Conservation (phyloP, 2,329 filamentous ascomycete genomes). For the Cercospora citrullina region DNA sequence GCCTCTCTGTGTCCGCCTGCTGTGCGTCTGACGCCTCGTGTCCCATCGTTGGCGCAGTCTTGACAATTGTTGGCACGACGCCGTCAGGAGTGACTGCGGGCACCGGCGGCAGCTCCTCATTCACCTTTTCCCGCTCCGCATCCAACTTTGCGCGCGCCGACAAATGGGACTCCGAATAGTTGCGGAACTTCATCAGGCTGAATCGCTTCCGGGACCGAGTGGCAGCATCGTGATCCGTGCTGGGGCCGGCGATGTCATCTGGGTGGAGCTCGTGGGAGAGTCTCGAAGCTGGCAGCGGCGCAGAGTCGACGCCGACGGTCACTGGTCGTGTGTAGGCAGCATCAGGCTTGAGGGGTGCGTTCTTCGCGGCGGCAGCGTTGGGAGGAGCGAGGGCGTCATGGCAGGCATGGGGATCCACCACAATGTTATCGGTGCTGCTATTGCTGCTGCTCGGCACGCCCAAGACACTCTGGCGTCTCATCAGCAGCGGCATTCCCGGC, state of each 20-base stretch:
- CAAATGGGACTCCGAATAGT: constrained; percentile 90
- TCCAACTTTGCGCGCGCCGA: constrained; percentile 73
- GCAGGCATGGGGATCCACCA: not conserved
- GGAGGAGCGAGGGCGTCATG: constrained; percentile 8
- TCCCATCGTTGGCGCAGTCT: constrained; percentile 64
- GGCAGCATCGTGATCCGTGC: constrained; percentile 23
- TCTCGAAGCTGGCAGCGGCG: constrained; percentile 22
- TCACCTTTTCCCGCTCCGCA: constrained; percentile 45
- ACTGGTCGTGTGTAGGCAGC: constrained; percentile 20
- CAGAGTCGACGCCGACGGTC: constrained; percentile 18
- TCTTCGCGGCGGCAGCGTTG: constrained; percentile 19
- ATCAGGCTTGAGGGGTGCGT: constrained; percentile 19
- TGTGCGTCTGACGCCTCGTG: constrained; percentile 6
- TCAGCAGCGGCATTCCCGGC: constrained; percentile 40
- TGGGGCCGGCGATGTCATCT: constrained; percentile 29
- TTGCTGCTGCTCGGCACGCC: constrained; percentile 34
- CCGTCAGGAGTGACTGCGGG: constrained; percentile 38
- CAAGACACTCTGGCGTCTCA: constrained; percentile 47
- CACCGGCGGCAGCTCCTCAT: constrained; percentile 50
- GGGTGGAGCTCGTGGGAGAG: constrained; percentile 32
- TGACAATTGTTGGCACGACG: constrained; percentile 73
- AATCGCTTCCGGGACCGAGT: constrained; percentile 51
- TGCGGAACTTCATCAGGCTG: constrained; percentile 73
- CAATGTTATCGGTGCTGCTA: constrained; percentile 8
- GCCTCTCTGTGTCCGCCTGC: constrained; percentile 20